Percentiles rank a stretch among this genome's conserved stretches.
These are phyloP conservation scores for Carex littledalei DNA, from an alignment of 176 grass and related monocot genomes.

Conservation along the genomic window DNA sequence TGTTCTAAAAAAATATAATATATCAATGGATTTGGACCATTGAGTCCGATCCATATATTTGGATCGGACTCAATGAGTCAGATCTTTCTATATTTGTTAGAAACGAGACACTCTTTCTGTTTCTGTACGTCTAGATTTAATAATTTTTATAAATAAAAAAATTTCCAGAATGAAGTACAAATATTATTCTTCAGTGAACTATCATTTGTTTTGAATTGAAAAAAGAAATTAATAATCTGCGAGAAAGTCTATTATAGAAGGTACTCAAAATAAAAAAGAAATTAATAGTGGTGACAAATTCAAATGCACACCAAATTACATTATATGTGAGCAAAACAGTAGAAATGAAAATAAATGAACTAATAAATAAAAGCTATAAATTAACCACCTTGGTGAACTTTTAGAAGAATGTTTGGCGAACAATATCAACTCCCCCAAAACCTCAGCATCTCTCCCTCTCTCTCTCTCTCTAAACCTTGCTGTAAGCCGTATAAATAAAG, in stretches of 20 bases:
- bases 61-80: no score
- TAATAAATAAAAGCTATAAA: background rate
- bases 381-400: background rate
- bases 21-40: no score
- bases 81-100: no score
- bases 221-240: no score
- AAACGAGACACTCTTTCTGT: no score
- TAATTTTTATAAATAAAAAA: no score
- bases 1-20: no score
- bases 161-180: no score
- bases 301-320: background rate
- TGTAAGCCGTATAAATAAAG: constrained; percentile 19
- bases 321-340: background rate
- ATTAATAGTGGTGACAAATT: background rate
- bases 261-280: background rate
- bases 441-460: background rate
- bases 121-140: no score
- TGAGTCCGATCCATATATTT: no score
- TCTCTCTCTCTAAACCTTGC: background rate
- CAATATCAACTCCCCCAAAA: background rate
- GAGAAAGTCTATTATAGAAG: background rate
- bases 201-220: background rate
- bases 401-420: background rate
- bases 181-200: background rate
- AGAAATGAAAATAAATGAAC: background rate